phyloP scores from a whole-genome alignment of 1,284 basidiomycete genomes.

The Trametes polyzona region DNA sequence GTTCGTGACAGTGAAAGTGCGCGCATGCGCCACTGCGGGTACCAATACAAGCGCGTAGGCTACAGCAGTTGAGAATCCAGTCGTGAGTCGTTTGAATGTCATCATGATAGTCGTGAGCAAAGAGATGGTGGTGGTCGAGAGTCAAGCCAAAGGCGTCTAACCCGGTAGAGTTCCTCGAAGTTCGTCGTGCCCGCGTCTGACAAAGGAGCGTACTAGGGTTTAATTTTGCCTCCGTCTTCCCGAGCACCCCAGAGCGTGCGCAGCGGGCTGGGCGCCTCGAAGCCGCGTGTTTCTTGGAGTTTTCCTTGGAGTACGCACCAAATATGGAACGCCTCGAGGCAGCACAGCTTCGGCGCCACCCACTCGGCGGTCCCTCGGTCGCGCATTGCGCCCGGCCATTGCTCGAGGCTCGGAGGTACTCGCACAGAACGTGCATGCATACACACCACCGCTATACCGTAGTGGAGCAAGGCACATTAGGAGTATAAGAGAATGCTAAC shows the following conservation, averaged over 20 bases:
- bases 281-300: constrained; percentile 9
- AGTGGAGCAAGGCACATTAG: too few relatives aligned
- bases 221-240: too few relatives aligned
- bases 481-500: background rate
- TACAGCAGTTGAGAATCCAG: background rate
- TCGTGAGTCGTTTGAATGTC: background rate
- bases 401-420: too few relatives aligned
- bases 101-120: background rate
- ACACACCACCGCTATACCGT: too few relatives aligned
- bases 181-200: background rate
- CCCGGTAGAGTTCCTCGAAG: background rate
- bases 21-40: constrained; percentile 7
- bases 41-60: background rate
- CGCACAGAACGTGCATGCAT: too few relatives aligned
- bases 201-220: too few relatives aligned
- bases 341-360: background rate
- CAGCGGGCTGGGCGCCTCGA: constrained; percentile 11
- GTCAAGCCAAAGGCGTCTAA: background rate
- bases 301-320: background rate
- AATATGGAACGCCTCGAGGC: constrained; percentile 13
- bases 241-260: too few relatives aligned
- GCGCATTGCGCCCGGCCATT: too few relatives aligned
- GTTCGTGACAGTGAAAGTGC: constrained; percentile 39
- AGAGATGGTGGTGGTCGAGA: background rate
- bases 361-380: background rate